Conservation (phyloP, 768 basidiomycete genomes). For the Rickenella mellea region DNA sequence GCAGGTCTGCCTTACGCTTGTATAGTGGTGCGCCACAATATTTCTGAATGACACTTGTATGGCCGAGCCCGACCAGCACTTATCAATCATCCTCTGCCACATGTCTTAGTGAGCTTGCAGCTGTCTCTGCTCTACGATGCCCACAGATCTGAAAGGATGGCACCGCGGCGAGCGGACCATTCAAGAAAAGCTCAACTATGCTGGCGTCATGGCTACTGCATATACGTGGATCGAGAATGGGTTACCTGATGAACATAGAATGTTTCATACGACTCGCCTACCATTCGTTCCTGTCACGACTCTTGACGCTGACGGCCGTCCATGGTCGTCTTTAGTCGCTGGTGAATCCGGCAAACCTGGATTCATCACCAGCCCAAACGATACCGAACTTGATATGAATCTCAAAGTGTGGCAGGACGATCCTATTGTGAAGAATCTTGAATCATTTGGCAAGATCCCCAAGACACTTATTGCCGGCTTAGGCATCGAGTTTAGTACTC, state of each 20-base stretch:
- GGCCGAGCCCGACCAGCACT: too few relatives aligned
- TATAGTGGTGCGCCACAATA: too few relatives aligned
- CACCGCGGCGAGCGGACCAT: slow-evolving; percentile 41
- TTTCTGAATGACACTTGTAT: too few relatives aligned
- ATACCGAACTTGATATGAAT: slow-evolving; percentile 29
- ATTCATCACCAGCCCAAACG: slow-evolving; percentile 29
- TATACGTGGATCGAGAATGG: slow-evolving; percentile 35
- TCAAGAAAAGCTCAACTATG: slow-evolving; percentile 36
- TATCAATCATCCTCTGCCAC: too few relatives aligned
- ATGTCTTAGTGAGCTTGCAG: background rate
- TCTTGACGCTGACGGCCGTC: slow-evolving; percentile 38
- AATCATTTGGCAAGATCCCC: background rate
- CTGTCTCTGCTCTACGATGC: slow-evolving; percentile 11
- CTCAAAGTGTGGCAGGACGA: slow-evolving; percentile 45
- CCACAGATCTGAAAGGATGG: slow-evolving; percentile 22
- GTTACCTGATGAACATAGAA: slow-evolving; percentile 38
- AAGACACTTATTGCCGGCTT: slow-evolving; percentile 41
- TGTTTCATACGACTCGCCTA: slow-evolving; percentile 37
- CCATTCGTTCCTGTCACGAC: slow-evolving; percentile 51
- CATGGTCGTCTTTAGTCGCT: slow-evolving; percentile 52
- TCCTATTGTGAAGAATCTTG: slow-evolving; percentile 32
- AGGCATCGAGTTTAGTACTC: slow-evolving; percentile 47
- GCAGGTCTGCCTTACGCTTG: too few relatives aligned
- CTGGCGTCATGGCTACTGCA: slow-evolving; percentile 23
- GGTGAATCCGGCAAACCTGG: slow-evolving; percentile 34